These are phyloP conservation scores for Candida sp. DNA, from an alignment of 1,139 yeast genomes.

Conservation along the genomic window DNA sequence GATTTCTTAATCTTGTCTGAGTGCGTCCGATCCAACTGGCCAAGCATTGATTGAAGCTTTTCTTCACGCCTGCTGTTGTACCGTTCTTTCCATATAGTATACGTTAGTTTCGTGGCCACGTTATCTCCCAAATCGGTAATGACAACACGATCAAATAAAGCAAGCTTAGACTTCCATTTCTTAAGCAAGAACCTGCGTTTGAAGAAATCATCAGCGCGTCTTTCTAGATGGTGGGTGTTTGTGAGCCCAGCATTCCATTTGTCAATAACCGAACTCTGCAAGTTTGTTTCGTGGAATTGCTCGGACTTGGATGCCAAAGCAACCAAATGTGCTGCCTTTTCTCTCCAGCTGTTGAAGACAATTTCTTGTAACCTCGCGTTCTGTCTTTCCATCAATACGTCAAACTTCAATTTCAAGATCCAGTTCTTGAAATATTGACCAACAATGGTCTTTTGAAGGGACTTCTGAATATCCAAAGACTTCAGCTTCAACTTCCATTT, in stretches of 20 bases:
- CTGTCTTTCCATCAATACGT: slow-evolving; percentile 11
- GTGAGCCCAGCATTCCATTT: slow-evolving; percentile 1
- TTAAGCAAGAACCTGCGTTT: slow-evolving; percentile 11
- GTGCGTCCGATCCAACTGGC: neutral
- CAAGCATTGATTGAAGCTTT: neutral
- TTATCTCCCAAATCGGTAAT: slow-evolving; percentile 1
- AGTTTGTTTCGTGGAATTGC: neutral
- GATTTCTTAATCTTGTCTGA: neutral
- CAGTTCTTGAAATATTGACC: slow-evolving; percentile 2
- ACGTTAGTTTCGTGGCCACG: slow-evolving; percentile 3
- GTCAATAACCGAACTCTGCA: neutral
- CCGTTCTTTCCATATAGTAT: slow-evolving; percentile 7
- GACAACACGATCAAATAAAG: neutral
- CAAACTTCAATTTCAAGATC: slow-evolving; percentile 13
- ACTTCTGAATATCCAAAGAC: neutral
- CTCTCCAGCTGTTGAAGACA: slow-evolving; percentile 6
- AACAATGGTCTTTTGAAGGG: slow-evolving; percentile 4
- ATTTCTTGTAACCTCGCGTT: neutral
- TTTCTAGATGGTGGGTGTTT: neutral
- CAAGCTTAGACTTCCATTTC: slow-evolving; percentile 10
- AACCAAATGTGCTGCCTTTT: neutral
- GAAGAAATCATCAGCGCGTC: neutral
- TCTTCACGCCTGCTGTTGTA: slow-evolving; percentile 3
- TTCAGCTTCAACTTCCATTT: slow-evolving; percentile 19
- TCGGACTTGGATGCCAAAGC: neutral